phyloP scores from a whole-genome alignment of 148 eudicot genomes.

The Cornus florida region DNA sequence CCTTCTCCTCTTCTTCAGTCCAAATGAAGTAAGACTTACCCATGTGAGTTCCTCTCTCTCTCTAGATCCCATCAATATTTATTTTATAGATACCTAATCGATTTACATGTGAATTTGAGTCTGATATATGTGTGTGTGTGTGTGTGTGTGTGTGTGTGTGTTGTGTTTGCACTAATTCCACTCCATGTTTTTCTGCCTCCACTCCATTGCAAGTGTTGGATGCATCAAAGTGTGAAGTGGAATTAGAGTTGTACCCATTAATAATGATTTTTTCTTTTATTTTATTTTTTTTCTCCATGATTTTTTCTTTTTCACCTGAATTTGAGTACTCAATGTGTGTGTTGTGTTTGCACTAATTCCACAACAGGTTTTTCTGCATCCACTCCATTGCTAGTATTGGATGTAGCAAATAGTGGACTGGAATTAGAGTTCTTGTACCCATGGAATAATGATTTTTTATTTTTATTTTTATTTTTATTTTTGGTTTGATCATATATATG shows the following conservation, averaged over 20 bases:
- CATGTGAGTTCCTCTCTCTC: slow-evolving; percentile 37
- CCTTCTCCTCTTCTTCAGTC: slow-evolving; percentile 32
- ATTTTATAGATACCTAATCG: too few relatives aligned
- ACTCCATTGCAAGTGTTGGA: background rate
- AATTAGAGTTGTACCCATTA: too few relatives aligned
- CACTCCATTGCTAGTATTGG: too few relatives aligned
- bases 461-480: background rate
- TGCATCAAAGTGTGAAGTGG: background rate
- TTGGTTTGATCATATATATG: background rate
- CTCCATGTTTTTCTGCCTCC: background rate
- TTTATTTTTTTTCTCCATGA: too few relatives aligned
- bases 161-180: background rate
- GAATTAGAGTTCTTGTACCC: background rate
- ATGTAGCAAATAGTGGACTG: background rate
- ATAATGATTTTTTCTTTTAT: too few relatives aligned
- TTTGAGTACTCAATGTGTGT: too few relatives aligned
- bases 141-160: too few relatives aligned
- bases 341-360: background rate
- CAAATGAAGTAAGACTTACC: slow-evolving; percentile 31
- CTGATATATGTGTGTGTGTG: too few relatives aligned
- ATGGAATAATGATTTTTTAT: background rate
- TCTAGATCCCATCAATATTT: slow-evolving; percentile 15
- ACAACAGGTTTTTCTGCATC: background rate
- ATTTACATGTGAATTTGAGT: too few relatives aligned
- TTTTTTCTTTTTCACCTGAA: too few relatives aligned